Base-by-base conservation (phyloP, 306 rosid genomes). In the Fragaria vesca region DNA sequence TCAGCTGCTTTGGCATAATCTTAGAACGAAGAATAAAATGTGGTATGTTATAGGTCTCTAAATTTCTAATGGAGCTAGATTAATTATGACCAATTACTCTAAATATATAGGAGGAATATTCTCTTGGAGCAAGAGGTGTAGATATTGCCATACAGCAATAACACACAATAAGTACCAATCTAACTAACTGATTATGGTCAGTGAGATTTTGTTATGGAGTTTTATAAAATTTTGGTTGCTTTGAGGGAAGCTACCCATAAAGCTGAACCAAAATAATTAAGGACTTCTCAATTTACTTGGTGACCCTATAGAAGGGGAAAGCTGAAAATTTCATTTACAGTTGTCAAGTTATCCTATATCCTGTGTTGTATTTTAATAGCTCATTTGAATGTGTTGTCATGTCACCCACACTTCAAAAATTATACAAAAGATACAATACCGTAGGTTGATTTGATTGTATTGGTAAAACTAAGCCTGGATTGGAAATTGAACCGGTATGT, bases 71-170 rank as follows among this genome's bases (percentile, higher is more conserved):
- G 66, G 15, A 58, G 32, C 30, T 21, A 12, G 38, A 58, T 46
- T 40, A 7, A 3, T 7, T 55, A 74, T 36, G 20, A 62, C n/a
- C 10, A 21, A 32, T 20, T 30, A 52, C 5, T 2, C 0, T 17
- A 13, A 42, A 45, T 21, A 5, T 2, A 50, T 21, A 4, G 8
- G 46, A 67, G 43, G 30, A n/a, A 42, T 73, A 51, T 65, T 42
- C 47, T 79, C 57, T 65, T 57, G 75, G 66, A 2, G 40, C 28
- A 38, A 73, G 34, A 42, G 77, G 28, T 55, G 77, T 4, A 36
- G 42, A 55, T 20, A n/a, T 21, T 24, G 13, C n/a, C 38, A 6
- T 10, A 21, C 5, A 21, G 32, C 21, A 16, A 13, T n/a, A 32
- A 34, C 47, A 16, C 47, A 18, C 24, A 9, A 36, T 24, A 21